Conservation (phyloP, 805 yeast species). For the Tanozyma kutaoensis region DNA sequence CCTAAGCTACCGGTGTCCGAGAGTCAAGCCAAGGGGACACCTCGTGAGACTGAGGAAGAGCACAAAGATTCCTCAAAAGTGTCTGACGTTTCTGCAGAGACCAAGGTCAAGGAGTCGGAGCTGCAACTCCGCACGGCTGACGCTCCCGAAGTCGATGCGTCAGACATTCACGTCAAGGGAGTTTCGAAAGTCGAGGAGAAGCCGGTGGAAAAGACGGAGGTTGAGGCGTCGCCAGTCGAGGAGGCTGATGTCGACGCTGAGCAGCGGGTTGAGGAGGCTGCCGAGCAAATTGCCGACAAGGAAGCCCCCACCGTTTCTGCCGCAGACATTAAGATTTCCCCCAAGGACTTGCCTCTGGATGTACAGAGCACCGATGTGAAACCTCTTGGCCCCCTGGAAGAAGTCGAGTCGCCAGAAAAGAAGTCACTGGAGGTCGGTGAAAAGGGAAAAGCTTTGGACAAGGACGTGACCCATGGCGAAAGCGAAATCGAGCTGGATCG, state of each 20-base stretch:
- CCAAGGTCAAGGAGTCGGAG: slow-evolving; percentile 2
- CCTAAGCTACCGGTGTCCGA: not conserved
- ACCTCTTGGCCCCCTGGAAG: too few species aligned
- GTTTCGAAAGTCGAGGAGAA: too few species aligned
- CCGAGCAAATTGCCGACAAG: slow-evolving; percentile 1
- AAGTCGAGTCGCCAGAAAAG: not conserved
- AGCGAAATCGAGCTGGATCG: slow-evolving; percentile 1
- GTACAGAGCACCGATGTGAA: too few species aligned
- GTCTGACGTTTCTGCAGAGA: slow-evolving; percentile 7
- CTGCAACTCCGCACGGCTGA: too few species aligned
- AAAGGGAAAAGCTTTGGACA: slow-evolving; percentile 1
- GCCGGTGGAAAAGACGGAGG: too few species aligned
- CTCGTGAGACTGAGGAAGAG: not conserved
- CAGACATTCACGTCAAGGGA: too few species aligned
- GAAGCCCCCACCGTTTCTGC: slow-evolving; percentile 1
- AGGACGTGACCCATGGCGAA: slow-evolving; percentile 1
- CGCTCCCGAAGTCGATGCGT: too few species aligned
- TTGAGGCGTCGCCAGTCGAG: too few species aligned
- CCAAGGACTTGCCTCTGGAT: too few species aligned
- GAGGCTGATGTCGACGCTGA: too few species aligned
- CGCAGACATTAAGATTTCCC: slow-evolving; percentile 1
- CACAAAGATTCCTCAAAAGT: too few species aligned
- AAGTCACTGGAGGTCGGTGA: slow-evolving; percentile 1
- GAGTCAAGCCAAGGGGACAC: not conserved
- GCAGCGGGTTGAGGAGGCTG: too few species aligned